Evolutionary conservation across 805 yeast species (phyloP), one percentile per base, ranked within the genome.

Genomic region (Ogataea corticis): DNA sequence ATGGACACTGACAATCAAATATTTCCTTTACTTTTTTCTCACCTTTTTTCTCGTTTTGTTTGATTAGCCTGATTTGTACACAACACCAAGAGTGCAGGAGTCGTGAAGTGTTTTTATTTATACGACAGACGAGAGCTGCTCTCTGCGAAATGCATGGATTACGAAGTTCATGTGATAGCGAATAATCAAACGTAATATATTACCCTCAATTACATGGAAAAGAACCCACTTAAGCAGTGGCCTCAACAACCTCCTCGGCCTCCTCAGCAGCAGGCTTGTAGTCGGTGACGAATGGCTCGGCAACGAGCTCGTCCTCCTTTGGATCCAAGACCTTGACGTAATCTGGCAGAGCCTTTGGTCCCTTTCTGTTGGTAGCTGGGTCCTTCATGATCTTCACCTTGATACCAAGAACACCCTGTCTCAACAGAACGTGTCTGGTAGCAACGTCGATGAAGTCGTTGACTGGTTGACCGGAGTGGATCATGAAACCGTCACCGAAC

Each of bases 381-480:
- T 92, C 98, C 75, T 88, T 89, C 99, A 94, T 94, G 73, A 94
- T 94, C 86, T 94, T 94, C 70, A 94, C 98, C 85, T 88, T 92
- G 75, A 94, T 85, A 85, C 99, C 99, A 72, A 94, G 84, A 61
- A 94, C 98, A 89, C 99, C 99, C 82, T 94, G 98, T 84, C 98
- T 91, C 83, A 94, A 86, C 74, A 94, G 82, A 68, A 92, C 98
- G 92, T 94, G 98, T 80, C 99, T 91, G 75, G 96, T 91, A 67
- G 99, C 99, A 72, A 83, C 78, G 78, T 94, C 99, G 72, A 94
- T 94, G 86, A 94, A 94, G 73, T 94, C 99, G 65, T 80, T 84
- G 75, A 92, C 94, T 79, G 99, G 99, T 83, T 94, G 99, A 88
- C 99, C 99, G 70, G 97, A 90, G 94, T 94, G 99, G 84, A 94